Conservation (phyloP, 2,329 filamentous ascomycete species). For the Colletotrichum phormii region DNA sequence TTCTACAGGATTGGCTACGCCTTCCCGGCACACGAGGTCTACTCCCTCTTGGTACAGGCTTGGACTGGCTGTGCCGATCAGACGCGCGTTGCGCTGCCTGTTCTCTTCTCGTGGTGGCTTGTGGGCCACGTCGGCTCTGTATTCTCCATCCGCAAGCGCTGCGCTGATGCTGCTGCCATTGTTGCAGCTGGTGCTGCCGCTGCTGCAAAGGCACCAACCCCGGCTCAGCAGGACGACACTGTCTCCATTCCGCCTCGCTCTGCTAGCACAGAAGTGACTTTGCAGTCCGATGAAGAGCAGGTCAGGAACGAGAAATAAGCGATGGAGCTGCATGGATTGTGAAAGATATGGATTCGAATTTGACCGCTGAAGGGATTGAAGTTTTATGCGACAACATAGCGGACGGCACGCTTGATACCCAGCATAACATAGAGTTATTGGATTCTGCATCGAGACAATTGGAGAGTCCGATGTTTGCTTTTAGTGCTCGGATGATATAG, state of each 20-base stretch:
- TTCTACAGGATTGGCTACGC: conserved; percentile 54
- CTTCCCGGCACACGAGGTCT: conserved; percentile 49
- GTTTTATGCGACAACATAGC: background rate
- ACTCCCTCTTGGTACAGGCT: conserved; percentile 51
- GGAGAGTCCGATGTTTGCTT: background rate
- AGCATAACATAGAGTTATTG: background rate
- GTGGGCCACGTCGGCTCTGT: conserved; percentile 40
- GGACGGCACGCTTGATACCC: background rate
- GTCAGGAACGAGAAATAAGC: conserved; percentile 15
- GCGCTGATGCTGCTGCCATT: conserved; percentile 14
- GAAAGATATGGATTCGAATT: background rate
- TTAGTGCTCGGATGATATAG: background rate
- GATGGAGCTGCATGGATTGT: too few relatives aligned
- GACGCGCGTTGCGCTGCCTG: conserved; percentile 52
- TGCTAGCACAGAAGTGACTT: conserved; percentile 16
- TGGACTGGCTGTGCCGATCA: conserved; percentile 56
- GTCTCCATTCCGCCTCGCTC: background rate
- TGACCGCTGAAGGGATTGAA: background rate
- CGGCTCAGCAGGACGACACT: background rate
- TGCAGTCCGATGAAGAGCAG: conserved; percentile 21
- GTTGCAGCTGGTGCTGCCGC: conserved; percentile 7
- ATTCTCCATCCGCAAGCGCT: conserved; percentile 42
- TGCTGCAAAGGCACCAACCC: background rate
- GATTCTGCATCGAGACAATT: background rate
- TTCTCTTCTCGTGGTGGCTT: conserved; percentile 55